These are phyloP conservation scores for Paraurostyla sp. DNA, from an alignment of 73 alveolate genomes.

Conservation along the genomic window DNA sequence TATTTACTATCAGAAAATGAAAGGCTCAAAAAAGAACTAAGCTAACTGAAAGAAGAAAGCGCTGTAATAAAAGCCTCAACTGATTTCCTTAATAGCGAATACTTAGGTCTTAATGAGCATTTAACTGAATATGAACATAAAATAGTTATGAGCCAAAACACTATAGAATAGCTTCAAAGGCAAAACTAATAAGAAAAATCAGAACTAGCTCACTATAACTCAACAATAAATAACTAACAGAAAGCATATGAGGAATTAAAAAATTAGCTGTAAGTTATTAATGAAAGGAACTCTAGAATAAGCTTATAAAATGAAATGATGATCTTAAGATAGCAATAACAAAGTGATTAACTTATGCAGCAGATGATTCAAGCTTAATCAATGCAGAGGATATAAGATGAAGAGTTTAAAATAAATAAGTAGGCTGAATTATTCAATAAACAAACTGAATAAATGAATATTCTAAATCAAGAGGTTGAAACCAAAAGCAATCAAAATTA, in stretches of 20 bases:
- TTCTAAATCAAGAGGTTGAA: not conserved
- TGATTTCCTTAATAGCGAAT: slow-evolving; percentile 38
- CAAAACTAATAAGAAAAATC: slow-evolving; percentile 13
- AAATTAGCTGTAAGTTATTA: not conserved
- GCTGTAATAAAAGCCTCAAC: slow-evolving; percentile 41
- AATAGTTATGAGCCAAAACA: not conserved
- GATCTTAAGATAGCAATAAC: slow-evolving; percentile 28
- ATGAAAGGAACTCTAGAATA: slow-evolving; percentile 41
- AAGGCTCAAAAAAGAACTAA: slow-evolving; percentile 23
- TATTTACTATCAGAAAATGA: slow-evolving; percentile 29
- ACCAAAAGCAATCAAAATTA: not conserved
- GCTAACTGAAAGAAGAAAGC: slow-evolving; percentile 24
- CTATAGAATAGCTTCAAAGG: slow-evolving; percentile 3
- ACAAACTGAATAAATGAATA: not conserved
- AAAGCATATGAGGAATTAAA: slow-evolving; percentile 49
- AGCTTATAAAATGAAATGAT: slow-evolving; percentile 45
- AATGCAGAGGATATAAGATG: not conserved
- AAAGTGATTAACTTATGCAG: slow-evolving; percentile 8
- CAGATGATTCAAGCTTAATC: not conserved
- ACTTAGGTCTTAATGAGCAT: slow-evolving; percentile 38
- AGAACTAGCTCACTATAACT: not conserved
- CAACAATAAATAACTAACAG: not conserved
- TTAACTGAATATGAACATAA: slow-evolving; percentile 29
- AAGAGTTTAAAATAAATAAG: not conserved
- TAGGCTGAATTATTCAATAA: not conserved